Conservation (phyloP, 768 basidiomycete genomes). For the Botryobasidium botryosum region DNA sequence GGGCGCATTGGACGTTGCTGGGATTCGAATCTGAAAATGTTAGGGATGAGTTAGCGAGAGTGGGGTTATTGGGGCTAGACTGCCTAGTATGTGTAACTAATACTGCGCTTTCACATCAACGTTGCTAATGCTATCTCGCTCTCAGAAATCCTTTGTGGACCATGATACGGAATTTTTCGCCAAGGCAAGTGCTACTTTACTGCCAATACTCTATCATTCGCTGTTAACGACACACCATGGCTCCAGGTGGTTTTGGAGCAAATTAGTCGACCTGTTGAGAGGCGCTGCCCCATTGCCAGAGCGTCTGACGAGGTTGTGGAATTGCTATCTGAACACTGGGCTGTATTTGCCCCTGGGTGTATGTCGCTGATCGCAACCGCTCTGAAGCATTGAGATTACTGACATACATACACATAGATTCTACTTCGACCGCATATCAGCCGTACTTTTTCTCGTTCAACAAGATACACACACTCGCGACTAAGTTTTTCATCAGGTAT, state of each 20-base stretch:
- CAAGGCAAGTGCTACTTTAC: slow-evolving; percentile 44
- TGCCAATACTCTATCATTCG: too few species aligned
- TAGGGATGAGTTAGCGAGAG: slow-evolving; percentile 55
- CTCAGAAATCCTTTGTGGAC: slow-evolving; percentile 49
- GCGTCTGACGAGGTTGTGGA: slow-evolving; percentile 79
- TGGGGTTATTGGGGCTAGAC: slow-evolving; percentile 67
- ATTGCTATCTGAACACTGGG: slow-evolving; percentile 70
- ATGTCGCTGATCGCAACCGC: slow-evolving; percentile 16
- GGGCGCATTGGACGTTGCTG: slow-evolving; percentile 54
- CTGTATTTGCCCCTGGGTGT: slow-evolving; percentile 76
- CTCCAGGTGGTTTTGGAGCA: slow-evolving; percentile 62
- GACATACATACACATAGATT: slow-evolving; percentile 29
- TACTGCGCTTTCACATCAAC: not conserved
- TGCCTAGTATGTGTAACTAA: slow-evolving; percentile 39
- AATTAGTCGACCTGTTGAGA: slow-evolving; percentile 48
- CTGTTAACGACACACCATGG: too few species aligned
- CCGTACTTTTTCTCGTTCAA: slow-evolving; percentile 80
- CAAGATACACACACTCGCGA: slow-evolving; percentile 63
- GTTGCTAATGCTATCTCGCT: too few species aligned
- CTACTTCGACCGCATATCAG: slow-evolving; percentile 64
- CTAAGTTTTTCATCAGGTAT: slow-evolving; percentile 63
- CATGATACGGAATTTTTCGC: slow-evolving; percentile 56
- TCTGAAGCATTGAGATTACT: slow-evolving; percentile 1
- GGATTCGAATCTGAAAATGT: slow-evolving; percentile 67
- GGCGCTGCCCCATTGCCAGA: slow-evolving; percentile 66